phyloP scores from a whole-genome alignment of 176 grass and related monocot genomes.

The Coix lacrymajobi region DNA sequence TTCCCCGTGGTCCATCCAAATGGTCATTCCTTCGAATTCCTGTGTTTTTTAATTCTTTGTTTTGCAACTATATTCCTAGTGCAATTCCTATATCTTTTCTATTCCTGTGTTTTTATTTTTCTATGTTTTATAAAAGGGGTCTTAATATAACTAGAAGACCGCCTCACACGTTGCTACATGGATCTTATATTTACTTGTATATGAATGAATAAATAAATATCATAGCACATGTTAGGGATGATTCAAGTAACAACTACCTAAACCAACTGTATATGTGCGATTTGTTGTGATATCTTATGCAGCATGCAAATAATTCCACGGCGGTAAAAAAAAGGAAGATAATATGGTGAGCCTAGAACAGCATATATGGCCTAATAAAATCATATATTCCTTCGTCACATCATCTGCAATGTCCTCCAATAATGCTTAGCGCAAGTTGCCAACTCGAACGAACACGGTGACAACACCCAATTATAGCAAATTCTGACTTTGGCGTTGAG shows the following conservation, averaged over 20 bases:
- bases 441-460: background rate
- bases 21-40: too few species aligned
- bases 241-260: background rate
- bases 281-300: background rate
- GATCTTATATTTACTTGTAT: too few species aligned
- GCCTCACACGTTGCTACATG: too few species aligned
- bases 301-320: background rate
- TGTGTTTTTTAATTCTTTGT: too few species aligned
- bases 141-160: too few species aligned
- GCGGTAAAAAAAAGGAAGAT: background rate
- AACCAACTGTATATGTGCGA: background rate
- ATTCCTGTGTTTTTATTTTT: too few species aligned
- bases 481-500: background rate
- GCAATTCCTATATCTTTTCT: too few species aligned
- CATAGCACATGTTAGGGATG: too few species aligned
- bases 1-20: too few species aligned
- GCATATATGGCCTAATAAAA: background rate
- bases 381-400: constrained; percentile 21
- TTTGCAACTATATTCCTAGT: too few species aligned
- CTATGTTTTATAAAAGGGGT: too few species aligned
- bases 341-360: background rate
- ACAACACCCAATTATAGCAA: background rate
- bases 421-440: background rate
- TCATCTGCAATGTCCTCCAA: background rate
- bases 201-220: too few species aligned